Base-by-base conservation (phyloP, 257 asterid genomes). In the Salvia splendens region DNA sequence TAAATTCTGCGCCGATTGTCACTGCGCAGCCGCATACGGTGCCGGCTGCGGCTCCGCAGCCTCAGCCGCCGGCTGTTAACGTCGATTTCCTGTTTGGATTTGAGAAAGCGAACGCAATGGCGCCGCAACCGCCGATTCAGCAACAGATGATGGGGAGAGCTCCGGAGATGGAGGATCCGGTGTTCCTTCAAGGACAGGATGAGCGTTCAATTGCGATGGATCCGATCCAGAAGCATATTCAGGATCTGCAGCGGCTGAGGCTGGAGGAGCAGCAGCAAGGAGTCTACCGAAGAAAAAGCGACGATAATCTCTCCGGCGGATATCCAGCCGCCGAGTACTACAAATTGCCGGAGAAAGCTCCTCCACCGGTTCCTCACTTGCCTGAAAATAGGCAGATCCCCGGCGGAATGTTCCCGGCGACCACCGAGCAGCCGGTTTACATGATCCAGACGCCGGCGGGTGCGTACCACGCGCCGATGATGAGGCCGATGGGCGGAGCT, bases 211-310 rank as follows among this genome's bases (percentile, higher is more conserved):
- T 76, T 52, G 92, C 73, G 16, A 15, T 79, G 66, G 98, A 93
- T 83, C 89, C 97, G 83, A 93, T 93, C 81, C 97, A 89, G 83
- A 90, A 93, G 72, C 98, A 93, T 75, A 93, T 93, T 61, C 95
- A 85, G 74, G 97, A 93, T 83, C 83, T 93, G 52, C 93, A 89
- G 84, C 84, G 94, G 79, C 80, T 93, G 65, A 79, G 87, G 67
- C 71, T 93, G 1, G 97, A 86, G 78, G 96, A 90, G 72, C 93
- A 92, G 72, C 93, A 92, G 41, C 93, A 89, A 42, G 83, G 77
- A 16, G 8, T 74, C 65, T 83, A 87, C 38, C 64, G 77, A 17
- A 73, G 89, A 75, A 83, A 79, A 70, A 83, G 81, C 54, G 97
- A 90, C 12, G 96, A 88, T 14, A 84, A 75, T 67, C 64, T 83